Base-by-base conservation (phyloP, 108 stramenopile genomes). In the Cyclotella cryptica region DNA sequence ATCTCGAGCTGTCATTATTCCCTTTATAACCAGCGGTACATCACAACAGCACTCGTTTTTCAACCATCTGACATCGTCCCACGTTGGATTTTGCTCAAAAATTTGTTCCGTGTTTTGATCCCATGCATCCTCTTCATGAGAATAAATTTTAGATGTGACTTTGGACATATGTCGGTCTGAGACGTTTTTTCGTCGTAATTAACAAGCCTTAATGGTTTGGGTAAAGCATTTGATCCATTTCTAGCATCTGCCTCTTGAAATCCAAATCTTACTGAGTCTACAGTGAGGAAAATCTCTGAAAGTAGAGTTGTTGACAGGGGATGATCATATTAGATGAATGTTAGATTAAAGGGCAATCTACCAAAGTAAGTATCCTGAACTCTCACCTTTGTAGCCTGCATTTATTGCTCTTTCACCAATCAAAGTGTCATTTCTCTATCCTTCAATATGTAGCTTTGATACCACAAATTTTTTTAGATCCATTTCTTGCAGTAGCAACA, bases 1-100 rank as follows among this genome's bases (percentile, higher is more conserved):
- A 90, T 98, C 98, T 84, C 96, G 96, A 10, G 88, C 89, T 6
- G 95, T 93, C 91, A 97, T 92, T 26, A 98, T 95, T 3, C 98
- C 98, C 84, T 98, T 98, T 43, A 97, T 81, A 51, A 98, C 86
- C 17, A 95, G 67, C 8, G 94, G 93, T 7, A 98, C 63, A 51
- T 76, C 67, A 26, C 22, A 57, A 21, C 83, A 86, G 22, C 72
- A 69, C 55, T 86, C 85, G 26, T 71, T 59, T 61, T 91, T 93
- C 27, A 98, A 60, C 98, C 96, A 97, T 15, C 53, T 62, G 21
- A 98, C 88, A 60, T 96, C 96, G 21, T 95, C 80, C 98, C 98
- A 97, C 10, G 88, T 72, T 17, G 89, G 74, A 71, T 90, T 82
- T 64, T 87, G 84, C 64, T 92, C 90, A 87, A 94, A 90, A 52